A percentile compares a stretch with the other conserved stretches of the same genome.
Evolutionary conservation across 805 yeast genomes (phyloP).

Genomic region (Sugiyamaella qingdaonensis): DNA sequence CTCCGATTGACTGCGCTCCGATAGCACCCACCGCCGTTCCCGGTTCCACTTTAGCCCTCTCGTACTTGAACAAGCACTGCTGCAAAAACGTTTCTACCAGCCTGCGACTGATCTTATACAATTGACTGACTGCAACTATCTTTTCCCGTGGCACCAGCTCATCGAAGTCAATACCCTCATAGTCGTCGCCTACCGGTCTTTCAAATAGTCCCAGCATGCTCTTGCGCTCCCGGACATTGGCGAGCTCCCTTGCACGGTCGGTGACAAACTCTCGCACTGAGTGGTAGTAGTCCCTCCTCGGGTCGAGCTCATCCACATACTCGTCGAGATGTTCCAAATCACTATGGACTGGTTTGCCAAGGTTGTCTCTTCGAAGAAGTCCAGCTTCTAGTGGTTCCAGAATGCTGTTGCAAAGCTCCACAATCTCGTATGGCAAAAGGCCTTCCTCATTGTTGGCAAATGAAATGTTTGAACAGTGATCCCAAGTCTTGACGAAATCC

Average conservation of each 20-base stretch:
- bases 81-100: conserved; percentile 64
- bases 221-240: conserved; percentile 50
- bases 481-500: conserved; percentile 91
- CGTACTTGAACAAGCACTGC: conserved; percentile 76
- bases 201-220: conserved; percentile 46
- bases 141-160: conserved; percentile 25
- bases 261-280: conserved; percentile 64
- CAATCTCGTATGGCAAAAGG: conserved; percentile 67
- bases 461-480: conserved; percentile 76
- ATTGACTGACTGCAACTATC: conserved; percentile 33
- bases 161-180: conserved; percentile 31
- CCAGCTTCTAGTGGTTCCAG: conserved; percentile 57
- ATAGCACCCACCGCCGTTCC: conserved; percentile 99
- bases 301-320: conserved; percentile 78
- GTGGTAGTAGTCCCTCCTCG: conserved; percentile 77
- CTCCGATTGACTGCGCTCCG: conserved; percentile 99
- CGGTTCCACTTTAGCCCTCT: conserved; percentile 90
- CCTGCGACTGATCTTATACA: conserved; percentile 53
- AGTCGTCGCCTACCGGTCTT: conserved; percentile 41
- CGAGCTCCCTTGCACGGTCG: conserved; percentile 54
- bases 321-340: conserved; percentile 41
- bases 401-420: conserved; percentile 49
- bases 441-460: conserved; percentile 47
- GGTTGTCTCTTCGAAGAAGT: conserved; percentile 65
- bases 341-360: conserved; percentile 50